Evolutionary conservation across 2,329 filamentous ascomycete species (phyloP), one percentile per base, ranked within the genome.

Genomic region (Xylaria sp.): DNA sequence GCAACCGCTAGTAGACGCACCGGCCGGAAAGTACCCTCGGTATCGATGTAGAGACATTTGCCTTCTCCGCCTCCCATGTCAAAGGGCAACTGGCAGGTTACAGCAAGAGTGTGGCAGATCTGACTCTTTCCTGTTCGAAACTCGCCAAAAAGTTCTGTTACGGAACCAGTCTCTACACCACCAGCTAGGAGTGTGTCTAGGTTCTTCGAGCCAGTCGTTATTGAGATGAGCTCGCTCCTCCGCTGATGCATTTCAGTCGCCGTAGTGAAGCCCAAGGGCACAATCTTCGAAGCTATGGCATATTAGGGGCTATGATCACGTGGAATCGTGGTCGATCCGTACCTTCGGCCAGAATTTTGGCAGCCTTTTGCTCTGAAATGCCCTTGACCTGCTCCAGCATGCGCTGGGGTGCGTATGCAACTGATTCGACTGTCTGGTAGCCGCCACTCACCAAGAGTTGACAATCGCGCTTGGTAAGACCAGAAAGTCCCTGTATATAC

Each of bases 41-140:
- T 99, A 70, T 99, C 94, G 66, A 99, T 99, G 71, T 99, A 99
- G 54, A 99, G 81, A 71, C 95, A 99, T 73, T 99, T 99, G 52
- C 94, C 94, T 76, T 99, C 94, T 35, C 95, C 94, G 58, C 94
- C 94, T 56, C 94, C 95, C 93, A 97, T 97, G 72, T 99, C 94
- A 72, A 99, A 97, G 1, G 94, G 94, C 49, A 99, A 76, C 75
- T 99, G 94, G 72, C 95, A 99, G 52, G 94, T 99, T 35, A 99
- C 94, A 0, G 95, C 94, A n/a, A 99, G 81, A 0, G 94, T 99
- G 74, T 99, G 95, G 70, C 94, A 99, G 59, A 99, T 93, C 75
- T 99, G 94, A 79, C 92, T 96, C 78, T 99, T 99, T 74, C 94
- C 95, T 0, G 94, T 99, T 69, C 94, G 84, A 72, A 99, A 99